phyloP scores from a whole-genome alignment of 2,329 filamentous ascomycete species.

The Cadophora malorum region DNA sequence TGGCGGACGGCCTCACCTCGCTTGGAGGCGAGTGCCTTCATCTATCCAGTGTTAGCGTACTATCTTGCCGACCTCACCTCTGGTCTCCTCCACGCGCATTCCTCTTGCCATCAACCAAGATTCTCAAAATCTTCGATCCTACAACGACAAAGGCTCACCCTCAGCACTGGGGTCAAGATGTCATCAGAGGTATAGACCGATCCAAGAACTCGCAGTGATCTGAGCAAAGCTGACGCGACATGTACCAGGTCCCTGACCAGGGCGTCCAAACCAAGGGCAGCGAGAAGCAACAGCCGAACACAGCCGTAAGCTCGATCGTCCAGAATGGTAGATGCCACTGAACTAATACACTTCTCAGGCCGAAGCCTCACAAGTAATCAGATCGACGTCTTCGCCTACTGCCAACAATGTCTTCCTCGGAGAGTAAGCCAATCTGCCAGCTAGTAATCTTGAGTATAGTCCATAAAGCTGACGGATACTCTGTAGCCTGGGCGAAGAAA shows the following conservation, averaged over 20 bases:
- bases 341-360: background rate
- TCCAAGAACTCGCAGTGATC: background rate
- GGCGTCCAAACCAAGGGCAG: background rate
- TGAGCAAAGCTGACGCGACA: background rate
- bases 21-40: too few relatives aligned
- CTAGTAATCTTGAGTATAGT: background rate
- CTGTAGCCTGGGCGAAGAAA: slow-evolving; percentile 16
- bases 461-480: background rate
- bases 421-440: background rate
- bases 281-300: background rate
- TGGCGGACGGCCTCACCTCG: too few relatives aligned
- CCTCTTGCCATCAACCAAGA: background rate
- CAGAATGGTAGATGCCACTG: too few relatives aligned
- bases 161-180: background rate
- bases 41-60: too few relatives aligned
- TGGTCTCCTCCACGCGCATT: background rate
- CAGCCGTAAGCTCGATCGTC: background rate
- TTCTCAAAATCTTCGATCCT: background rate
- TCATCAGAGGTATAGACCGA: background rate
- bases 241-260: background rate
- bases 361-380: background rate
- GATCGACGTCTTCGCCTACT: background rate
- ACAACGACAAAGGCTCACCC: background rate
- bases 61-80: too few relatives aligned
- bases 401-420: background rate